Evolutionary conservation across 208 protist genomes (phyloP).

Genomic region (Acanthamoeba quina): DNA sequence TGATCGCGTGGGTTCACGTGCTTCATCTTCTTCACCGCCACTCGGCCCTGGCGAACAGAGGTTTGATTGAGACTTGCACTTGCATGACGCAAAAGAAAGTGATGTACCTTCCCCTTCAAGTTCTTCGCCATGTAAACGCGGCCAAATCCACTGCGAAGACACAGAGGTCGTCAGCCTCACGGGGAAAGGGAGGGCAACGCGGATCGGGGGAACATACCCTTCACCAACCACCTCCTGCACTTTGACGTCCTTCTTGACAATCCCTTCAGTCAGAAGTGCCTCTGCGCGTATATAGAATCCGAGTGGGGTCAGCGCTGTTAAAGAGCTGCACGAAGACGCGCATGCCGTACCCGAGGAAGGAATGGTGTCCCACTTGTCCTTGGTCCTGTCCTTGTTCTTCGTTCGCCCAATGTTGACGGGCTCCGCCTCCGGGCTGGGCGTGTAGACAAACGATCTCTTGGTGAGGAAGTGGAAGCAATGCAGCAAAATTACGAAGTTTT

Average conservation of each 20-base stretch:
- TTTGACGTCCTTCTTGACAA: slow-evolving; percentile 70
- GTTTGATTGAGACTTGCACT: not conserved
- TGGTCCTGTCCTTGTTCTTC: slow-evolving; percentile 44
- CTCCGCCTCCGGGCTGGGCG: slow-evolving; percentile 34
- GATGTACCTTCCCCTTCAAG: slow-evolving; percentile 62
- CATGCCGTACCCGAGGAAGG: slow-evolving; percentile 6
- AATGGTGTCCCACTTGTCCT: slow-evolving; percentile 26
- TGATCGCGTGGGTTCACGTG: slow-evolving; percentile 56
- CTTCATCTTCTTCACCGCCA: slow-evolving; percentile 75
- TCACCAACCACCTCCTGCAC: slow-evolving; percentile 73
- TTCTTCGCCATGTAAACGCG: slow-evolving; percentile 71
- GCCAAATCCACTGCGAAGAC: slow-evolving; percentile 61
- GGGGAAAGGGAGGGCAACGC: not conserved
- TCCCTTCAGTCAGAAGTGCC: not conserved
- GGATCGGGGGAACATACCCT: slow-evolving; percentile 26
- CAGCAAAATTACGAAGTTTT: slow-evolving; percentile 70
- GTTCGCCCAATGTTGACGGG: slow-evolving; percentile 18
- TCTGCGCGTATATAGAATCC: not conserved
- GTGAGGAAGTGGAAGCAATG: slow-evolving; percentile 70
- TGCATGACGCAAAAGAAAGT: not conserved
- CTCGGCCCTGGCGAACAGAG: slow-evolving; percentile 46
- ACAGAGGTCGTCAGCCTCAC: not conserved
- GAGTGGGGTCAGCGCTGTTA: not conserved
- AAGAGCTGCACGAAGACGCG: not conserved
- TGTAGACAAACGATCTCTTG: slow-evolving; percentile 63